Percentiles rank a stretch among this genome's conserved stretches.
These are phyloP conservation scores for Fraxinus americana DNA, from an alignment of 257 asterid species.

Conservation along the genomic window DNA sequence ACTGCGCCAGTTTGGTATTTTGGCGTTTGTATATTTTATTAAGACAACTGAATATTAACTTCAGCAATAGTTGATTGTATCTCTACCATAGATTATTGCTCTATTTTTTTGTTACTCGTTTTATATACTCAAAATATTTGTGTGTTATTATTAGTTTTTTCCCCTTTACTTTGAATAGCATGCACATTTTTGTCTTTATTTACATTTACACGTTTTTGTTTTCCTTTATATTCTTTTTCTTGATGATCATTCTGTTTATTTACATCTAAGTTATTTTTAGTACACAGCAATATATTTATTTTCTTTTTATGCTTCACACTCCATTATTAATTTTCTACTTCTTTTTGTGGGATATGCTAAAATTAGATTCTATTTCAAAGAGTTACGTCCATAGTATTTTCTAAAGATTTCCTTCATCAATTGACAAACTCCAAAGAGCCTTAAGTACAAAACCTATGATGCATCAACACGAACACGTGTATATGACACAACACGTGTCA, in stretches of 20 bases:
- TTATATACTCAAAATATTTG: conserved; percentile 6
- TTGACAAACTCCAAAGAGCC: background rate
- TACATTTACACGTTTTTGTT: background rate
- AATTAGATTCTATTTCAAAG: background rate
- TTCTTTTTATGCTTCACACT: background rate
- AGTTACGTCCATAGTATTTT: background rate
- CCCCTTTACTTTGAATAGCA: background rate
- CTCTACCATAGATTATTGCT: background rate
- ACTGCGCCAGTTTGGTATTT: background rate
- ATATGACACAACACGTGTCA: too few relatives aligned
- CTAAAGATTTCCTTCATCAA: background rate
- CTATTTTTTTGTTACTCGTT: conserved; percentile 7
- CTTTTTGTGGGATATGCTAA: background rate
- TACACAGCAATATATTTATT: background rate
- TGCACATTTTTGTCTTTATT: background rate
- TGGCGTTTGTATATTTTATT: conserved; percentile 7
- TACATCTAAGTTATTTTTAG: background rate
- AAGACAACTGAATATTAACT: conserved; percentile 12
- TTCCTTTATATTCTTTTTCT: background rate
- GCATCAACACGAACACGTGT: too few relatives aligned
- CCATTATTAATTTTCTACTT: background rate
- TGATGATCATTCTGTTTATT: background rate
- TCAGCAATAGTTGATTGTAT: background rate
- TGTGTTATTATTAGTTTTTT: background rate
- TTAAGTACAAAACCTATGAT: background rate